Base-by-base conservation (phyloP, 805 yeast species). In the Candida vartiovaarae region DNA sequence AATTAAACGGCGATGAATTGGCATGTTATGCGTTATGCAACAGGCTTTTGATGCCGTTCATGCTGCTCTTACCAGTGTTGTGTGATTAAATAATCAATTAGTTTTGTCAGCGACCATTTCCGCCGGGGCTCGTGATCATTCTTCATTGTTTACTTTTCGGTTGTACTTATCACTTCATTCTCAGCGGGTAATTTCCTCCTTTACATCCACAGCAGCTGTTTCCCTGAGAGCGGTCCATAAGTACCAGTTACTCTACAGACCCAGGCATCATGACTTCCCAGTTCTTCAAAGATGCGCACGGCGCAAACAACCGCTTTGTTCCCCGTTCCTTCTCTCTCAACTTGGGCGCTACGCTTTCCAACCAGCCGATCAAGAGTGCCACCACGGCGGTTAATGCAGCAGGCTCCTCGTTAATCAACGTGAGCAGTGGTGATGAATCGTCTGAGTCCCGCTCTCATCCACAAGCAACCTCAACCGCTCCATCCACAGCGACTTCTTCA, bases 261-360 rank as follows among this genome's bases (percentile, higher is more conserved):
- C 20, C 20, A 15, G 20, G 6, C 15, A 26, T 3, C 5, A 56
- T 55, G 60, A 38, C 55, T 3, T 47, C 59, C 2, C 55, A 51
- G 26, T 55, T 57, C 47, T 56, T 56, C 40, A 54, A 57, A 30
- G 60, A 56, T 36, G 54, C 51, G 3, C 53, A 49, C 6, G 52
- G 54, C 4, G 39, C 49, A 32, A 55, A 42, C 33, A 53, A 38
- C 42, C 51, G 53, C 46, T 55, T 56, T 32, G 40, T 49, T 26
- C 54, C 61, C 23, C 41, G 58, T 31, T 25, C 49, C 8, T 49
- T 57, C 38, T 46, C 54, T 26, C 41, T 57, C 34, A 55, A 46
- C 41, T 34, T 55, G 32, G 53, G 43, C n/a, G 39, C 38, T 34
- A 35, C 32, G 36, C 41, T 23, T 11, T 30, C 39, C 4, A 40